Evolutionary conservation across 352 stramenopile species (phyloP).

Genomic region (Globisporangium yorkense): DNA sequence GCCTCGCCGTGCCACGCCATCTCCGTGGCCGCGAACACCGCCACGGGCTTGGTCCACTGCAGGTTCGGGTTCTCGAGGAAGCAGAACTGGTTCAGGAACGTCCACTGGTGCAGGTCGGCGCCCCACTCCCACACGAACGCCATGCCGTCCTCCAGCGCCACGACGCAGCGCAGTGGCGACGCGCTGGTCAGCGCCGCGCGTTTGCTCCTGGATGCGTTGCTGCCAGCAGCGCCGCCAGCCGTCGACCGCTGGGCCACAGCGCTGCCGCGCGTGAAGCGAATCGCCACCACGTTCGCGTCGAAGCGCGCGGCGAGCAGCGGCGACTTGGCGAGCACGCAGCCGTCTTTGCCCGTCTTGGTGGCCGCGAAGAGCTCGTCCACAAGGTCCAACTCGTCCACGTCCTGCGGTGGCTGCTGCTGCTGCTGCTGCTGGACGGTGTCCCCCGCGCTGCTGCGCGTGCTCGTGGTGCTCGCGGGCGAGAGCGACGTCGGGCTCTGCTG

Average conservation of each 20-base stretch:
- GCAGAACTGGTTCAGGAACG: slow-evolving; percentile 76
- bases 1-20: slow-evolving; percentile 31
- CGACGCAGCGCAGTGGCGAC: slow-evolving; percentile 54
- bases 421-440: background rate
- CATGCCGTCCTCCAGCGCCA: slow-evolving; percentile 73
- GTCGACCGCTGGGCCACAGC: no score
- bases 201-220: background rate
- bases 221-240: background rate
- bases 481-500: slow-evolving; percentile 5
- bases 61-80: slow-evolving; percentile 81
- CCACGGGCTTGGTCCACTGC: slow-evolving; percentile 70
- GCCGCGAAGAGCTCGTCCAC: slow-evolving; percentile 67
- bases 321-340: slow-evolving; percentile 52
- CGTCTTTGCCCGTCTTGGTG: slow-evolving; percentile 45
- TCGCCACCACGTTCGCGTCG: slow-evolving; percentile 58
- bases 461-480: slow-evolving; percentile 18
- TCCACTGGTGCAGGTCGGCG: slow-evolving; percentile 69
- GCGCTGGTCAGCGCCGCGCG: slow-evolving; percentile 8
- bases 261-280: slow-evolving; percentile 46
- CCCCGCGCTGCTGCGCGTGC: slow-evolving; percentile 15
- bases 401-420: slow-evolving; percentile 16
- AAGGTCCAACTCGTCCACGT: slow-evolving; percentile 62
- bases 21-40: slow-evolving; percentile 43
- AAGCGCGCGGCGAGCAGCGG: slow-evolving; percentile 70
- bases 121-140: slow-evolving; percentile 85